Conservation (phyloP, 2,329 filamentous ascomycete species). For the Gaeumannomyces sp. region DNA sequence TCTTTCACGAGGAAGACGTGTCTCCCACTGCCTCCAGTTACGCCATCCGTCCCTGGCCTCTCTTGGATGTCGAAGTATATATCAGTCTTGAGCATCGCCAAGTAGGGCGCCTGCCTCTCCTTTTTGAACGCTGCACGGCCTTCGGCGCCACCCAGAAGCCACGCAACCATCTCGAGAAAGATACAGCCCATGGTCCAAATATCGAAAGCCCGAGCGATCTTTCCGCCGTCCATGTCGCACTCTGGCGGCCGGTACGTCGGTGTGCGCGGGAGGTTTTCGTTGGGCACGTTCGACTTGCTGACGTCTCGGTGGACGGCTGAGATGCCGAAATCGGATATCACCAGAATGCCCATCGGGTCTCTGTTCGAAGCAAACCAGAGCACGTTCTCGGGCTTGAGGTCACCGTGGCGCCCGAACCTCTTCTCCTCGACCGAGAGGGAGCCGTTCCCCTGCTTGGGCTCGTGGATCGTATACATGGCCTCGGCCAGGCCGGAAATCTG, state of each 20-base stretch:
- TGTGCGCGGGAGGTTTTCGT: background rate
- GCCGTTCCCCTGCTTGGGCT: background rate
- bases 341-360: background rate
- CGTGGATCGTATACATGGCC: constrained; percentile 15
- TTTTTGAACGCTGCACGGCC: background rate
- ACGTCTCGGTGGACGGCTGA: constrained; percentile 10
- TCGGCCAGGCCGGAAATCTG: constrained; percentile 15
- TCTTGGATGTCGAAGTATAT: constrained; percentile 4
- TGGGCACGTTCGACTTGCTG: constrained; percentile 2
- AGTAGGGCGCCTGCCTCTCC: background rate
- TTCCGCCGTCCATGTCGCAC: constrained; percentile 11
- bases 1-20: background rate
- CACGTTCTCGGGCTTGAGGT: constrained; percentile 21
- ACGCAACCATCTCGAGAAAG: constrained; percentile 17
- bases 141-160: constrained; percentile 3
- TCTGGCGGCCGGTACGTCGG: constrained; percentile 13
- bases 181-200: constrained; percentile 20
- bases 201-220: constrained; percentile 14
- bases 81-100: background rate
- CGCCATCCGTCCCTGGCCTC: too few relatives aligned
- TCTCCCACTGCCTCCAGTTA: background rate
- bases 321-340: constrained; percentile 14
- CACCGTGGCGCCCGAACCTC: constrained; percentile 12
- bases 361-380: constrained; percentile 13
- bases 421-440: background rate